Conservation (phyloP, 768 basidiomycete species). For the Plicaturopsis crispa region DNA sequence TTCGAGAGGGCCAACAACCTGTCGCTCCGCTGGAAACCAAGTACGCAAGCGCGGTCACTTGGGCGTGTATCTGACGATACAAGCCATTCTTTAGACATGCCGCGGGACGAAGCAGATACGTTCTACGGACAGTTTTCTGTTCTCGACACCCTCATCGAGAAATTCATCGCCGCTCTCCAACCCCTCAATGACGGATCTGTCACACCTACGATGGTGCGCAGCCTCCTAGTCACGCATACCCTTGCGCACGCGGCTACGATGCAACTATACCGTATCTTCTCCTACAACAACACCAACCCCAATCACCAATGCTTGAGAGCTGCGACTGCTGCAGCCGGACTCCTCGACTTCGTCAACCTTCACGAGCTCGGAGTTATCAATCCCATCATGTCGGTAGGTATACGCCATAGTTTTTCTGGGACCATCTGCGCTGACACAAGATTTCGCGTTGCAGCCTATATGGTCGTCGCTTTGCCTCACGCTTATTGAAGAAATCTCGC, state of each 20-base stretch:
- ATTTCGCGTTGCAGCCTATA: neutral
- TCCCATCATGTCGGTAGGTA: conserved; percentile 22
- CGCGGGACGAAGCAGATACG: conserved; percentile 30
- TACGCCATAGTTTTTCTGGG: neutral
- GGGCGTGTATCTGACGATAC: neutral
- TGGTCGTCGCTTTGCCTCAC: neutral
- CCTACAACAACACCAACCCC: conserved; percentile 23
- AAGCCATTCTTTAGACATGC: conserved; percentile 27
- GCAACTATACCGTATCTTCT: conserved; percentile 43
- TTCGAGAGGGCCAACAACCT: conserved; percentile 25
- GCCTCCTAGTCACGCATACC: conserved; percentile 37
- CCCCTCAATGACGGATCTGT: no score
- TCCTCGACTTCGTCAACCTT: conserved; percentile 29
- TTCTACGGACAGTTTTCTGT: conserved; percentile 37
- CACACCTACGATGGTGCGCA: conserved; percentile 18
- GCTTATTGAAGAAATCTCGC: neutral
- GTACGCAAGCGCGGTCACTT: conserved; percentile 28
- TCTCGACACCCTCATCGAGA: conserved; percentile 37
- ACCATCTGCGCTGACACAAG: no score
- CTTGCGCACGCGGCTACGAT: conserved; percentile 42
- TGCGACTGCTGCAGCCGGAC: conserved; percentile 35
- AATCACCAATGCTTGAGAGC: conserved; percentile 24
- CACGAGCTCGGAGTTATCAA: conserved; percentile 33
- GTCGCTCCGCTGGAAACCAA: conserved; percentile 16
- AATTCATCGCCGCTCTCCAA: conserved; percentile 27